phyloP scores from a whole-genome alignment of 2,329 filamentous ascomycete species.

The Fusarium sp. region DNA sequence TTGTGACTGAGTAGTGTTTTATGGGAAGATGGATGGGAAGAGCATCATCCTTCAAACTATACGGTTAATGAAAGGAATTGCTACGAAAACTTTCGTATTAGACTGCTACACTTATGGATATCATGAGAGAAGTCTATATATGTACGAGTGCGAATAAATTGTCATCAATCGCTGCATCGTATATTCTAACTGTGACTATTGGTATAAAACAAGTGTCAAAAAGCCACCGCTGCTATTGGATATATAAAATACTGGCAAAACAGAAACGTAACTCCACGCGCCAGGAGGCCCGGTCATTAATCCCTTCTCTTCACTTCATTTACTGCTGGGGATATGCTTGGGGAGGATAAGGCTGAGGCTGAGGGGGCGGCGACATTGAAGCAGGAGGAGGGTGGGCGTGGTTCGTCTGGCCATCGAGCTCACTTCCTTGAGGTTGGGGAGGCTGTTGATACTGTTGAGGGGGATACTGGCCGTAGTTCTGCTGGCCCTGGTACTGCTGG shows the following conservation, averaged over 20 bases:
- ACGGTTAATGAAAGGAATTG: too few relatives aligned
- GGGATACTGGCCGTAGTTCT: slow-evolving; percentile 34
- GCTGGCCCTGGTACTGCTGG: slow-evolving; percentile 28
- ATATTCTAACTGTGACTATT: neutral
- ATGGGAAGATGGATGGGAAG: neutral
- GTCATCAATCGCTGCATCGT: neutral
- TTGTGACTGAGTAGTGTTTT: neutral
- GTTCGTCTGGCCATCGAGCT: slow-evolving; percentile 25
- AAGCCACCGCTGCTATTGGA: neutral
- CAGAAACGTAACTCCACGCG: slow-evolving; percentile 8
- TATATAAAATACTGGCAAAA: neutral
- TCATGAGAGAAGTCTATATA: too few relatives aligned
- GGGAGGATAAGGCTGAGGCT: slow-evolving; percentile 27
- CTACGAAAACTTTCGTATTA: too few relatives aligned
- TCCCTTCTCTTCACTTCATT: neutral
- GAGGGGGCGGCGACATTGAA: slow-evolving; percentile 31
- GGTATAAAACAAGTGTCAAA: neutral
- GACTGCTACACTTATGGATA: too few relatives aligned
- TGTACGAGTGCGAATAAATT: neutral
- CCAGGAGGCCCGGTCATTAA: neutral
- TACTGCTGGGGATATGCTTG: slow-evolving; percentile 13
- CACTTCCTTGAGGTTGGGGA: slow-evolving; percentile 22
- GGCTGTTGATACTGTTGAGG: slow-evolving; percentile 38
- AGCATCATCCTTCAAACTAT: too few relatives aligned
- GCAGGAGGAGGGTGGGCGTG: slow-evolving; percentile 24